Base-by-base conservation (phyloP, 192 early-diverging fungal genomes). In the Rhizophagus prolifer region DNA sequence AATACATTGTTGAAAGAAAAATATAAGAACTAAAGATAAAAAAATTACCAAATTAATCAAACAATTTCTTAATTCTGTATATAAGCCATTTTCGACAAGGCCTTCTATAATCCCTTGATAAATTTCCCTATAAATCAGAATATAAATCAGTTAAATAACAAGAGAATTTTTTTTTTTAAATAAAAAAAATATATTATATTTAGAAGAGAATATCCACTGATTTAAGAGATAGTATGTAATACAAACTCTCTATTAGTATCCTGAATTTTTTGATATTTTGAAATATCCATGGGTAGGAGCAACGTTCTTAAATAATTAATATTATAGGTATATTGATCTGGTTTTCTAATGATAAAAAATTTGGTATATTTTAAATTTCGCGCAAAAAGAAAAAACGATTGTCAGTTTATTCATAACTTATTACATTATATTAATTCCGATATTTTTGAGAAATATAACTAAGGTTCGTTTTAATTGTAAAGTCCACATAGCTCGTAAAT, bases 21-120 rank as follows among this genome's bases (percentile, higher is more conserved):
- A 46, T 14, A 60, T 68, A 3, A n/a, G 25, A 54, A 61, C 28
- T 44, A 13, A 76, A 36, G 9, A 5, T 47, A 25, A 25, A 58
- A 76, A 77, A 31, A 41, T 47, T 61, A 83, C 76, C 16, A 86
- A 65, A 34, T 70, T 63, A 16, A 58, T 64, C 8, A 79, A n/a
- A 1, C 62, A 21, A 31, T 76, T 31, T n/a, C 76, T 30, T 34
- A 85, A 75, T 62, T 82, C 47, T 75, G 76, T 70, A 70, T 66
- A 58, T 34, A 80, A 4, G 8, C 31, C 72, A 23, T 74, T 26
- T 25, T 38, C 10, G 9, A 74, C 59, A 44, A 74, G 36, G 23
- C 41, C 44, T 61, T 60, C 30, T 25, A 74, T 14, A 61, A 61
- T 19, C 19, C 26, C 54, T n/a, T 36, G n/a, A 60, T 26, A 38